Base-by-base conservation (phyloP, 305 asterid species). In the Stenogyne calaminthoides region DNA sequence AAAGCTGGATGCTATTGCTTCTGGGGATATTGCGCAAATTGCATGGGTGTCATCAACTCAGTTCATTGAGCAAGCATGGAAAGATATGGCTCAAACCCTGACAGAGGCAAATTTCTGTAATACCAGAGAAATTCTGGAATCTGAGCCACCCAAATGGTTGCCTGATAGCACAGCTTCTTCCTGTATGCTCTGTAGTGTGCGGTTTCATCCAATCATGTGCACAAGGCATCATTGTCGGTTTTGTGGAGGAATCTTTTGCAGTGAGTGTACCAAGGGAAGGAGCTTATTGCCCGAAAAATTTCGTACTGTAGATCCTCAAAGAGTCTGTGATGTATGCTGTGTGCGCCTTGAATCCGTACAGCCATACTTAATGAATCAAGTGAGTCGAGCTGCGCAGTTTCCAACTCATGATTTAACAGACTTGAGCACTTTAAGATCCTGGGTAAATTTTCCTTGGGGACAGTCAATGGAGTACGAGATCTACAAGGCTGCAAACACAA, bases 381-480 rank as follows among this genome's bases (percentile, higher is more conserved):
- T 92, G 14, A 92, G 99, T 76, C 97, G 89, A 63, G 99, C 99
- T 69, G 87, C 98, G 5, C 97, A 95, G 86, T 69, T 90, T 60
- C 95, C 99, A 42, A 89, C 95, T 2, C 96, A 87, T 80, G 99
- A 95, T 81, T 78, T 95, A 77, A 95, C 98, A 9, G 98, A 95
- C 76, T 74, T 95, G 81, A 92, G 98, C 89, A 95, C 99, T 78
- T 83, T 95, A 77, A 87, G 99, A 83, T 95, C 99, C 51, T 95
- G 99, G 99, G 88, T 95, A 51, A 95, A 95, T 82, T 92, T 95
- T 71, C 99, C 99, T 0, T 95, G 98, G 99, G 98, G 98, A 22
- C 99, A 95, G 83, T 84, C 99, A 4, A 88, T 92, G 99, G 99
- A 95, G 77, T 77, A 89, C 46, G 99, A 95, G 85, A 95, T 92